Conservation (phyloP, 1,139 yeast genomes). For the Tardiomyces blankii region DNA sequence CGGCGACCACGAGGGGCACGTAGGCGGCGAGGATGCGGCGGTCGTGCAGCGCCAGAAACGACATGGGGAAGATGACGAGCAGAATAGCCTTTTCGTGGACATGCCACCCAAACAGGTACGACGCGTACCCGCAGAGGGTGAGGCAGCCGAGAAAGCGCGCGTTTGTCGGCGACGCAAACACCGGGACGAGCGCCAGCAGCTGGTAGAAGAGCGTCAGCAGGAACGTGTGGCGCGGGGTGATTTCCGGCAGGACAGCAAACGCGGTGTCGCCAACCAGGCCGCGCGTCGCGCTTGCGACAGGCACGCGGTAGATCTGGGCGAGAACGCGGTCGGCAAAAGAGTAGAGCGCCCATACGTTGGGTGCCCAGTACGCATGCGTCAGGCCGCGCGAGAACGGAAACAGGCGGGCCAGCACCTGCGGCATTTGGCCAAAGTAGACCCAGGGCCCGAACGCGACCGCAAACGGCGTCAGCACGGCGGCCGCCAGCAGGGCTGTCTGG, state of each 20-base stretch:
- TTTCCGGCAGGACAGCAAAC: conserved; percentile 69
- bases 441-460: conserved; percentile 74
- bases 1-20: conserved; percentile 64
- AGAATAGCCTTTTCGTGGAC: conserved; percentile 96
- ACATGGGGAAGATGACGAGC: conserved; percentile 78
- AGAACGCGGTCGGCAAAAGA: conserved; percentile 73
- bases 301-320: conserved; percentile 34
- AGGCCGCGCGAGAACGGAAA: conserved; percentile 94
- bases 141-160: conserved; percentile 74
- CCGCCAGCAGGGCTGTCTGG: conserved; percentile 55
- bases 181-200: conserved; percentile 58
- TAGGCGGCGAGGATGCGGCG: conserved; percentile 45
- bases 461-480: conserved; percentile 54
- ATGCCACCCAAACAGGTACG: conserved; percentile 96
- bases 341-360: conserved; percentile 92
- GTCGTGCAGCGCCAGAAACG: conserved; percentile 65
- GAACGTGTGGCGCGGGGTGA: conserved; percentile 70
- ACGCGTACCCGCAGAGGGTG: conserved; percentile 82
- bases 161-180: conserved; percentile 63
- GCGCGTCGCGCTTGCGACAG: conserved; percentile 44
- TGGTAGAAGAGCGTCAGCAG: conserved; percentile 74
- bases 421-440: conserved; percentile 47
- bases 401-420: conserved; percentile 54
- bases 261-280: conserved; percentile 89
- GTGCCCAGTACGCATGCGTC: conserved; percentile 99